Evolutionary conservation across 2,329 filamentous ascomycete genomes (phyloP).

Genomic region (Venturia carpophila): DNA sequence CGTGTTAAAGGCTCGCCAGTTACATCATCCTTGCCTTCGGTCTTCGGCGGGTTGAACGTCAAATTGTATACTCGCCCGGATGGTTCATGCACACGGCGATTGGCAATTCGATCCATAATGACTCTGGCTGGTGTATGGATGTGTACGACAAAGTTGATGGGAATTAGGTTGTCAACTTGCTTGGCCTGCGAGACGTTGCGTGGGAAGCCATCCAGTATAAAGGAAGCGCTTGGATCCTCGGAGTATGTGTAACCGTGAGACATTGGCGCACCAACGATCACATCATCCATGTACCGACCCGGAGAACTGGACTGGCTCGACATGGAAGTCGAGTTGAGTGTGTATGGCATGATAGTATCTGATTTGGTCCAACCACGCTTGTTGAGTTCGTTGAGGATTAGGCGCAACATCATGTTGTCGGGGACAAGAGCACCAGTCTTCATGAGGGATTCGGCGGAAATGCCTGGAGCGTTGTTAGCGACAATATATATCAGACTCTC

Average conservation of each 20-base stretch:
- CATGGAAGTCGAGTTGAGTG: conserved; percentile 35
- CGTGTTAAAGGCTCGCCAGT: conserved; percentile 82
- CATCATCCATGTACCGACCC: conserved; percentile 31
- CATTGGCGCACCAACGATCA: conserved; percentile 35
- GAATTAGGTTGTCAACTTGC: conserved; percentile 70
- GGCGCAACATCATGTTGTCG: conserved; percentile 81
- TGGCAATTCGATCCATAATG: conserved; percentile 81
- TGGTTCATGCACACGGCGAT: conserved; percentile 86
- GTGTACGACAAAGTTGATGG: conserved; percentile 91
- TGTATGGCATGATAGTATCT: conserved; percentile 40
- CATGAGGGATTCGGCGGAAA: conserved; percentile 85
- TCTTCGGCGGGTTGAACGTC: conserved; percentile 77
- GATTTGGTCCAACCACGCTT: conserved; percentile 72
- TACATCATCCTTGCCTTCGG: conserved; percentile 75
- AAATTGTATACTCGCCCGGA: conserved; percentile 95
- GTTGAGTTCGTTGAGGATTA: conserved; percentile 84
- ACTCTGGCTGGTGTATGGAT: conserved; percentile 78
- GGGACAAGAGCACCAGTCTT: conserved; percentile 83
- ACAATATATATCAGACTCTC: background rate
- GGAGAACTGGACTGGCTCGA: conserved; percentile 21
- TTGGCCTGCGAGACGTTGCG: conserved; percentile 74
- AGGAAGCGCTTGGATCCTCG: conserved; percentile 71
- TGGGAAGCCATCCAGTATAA: conserved; percentile 94
- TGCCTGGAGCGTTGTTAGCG: conserved; percentile 47
- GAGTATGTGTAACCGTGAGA: conserved; percentile 40